Base-by-base conservation (phyloP, 2,329 filamentous ascomycete species). In the Lachnellula arida region DNA sequence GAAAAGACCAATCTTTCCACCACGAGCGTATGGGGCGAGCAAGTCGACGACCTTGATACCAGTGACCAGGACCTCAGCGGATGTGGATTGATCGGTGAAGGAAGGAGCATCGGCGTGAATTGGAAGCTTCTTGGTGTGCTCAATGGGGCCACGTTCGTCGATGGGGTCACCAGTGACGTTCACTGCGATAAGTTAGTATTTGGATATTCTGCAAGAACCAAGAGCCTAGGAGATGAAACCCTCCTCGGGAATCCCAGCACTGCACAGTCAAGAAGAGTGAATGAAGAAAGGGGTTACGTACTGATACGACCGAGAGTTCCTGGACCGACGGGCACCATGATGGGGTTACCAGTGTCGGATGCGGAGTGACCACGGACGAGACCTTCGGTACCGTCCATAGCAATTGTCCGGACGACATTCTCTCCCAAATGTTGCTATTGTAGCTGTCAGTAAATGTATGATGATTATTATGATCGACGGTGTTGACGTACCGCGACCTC, bases 1-100 rank as follows among this genome's bases (percentile, higher is more conserved):
- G 82, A 99, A 99, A 70, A 99, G 91, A 90, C 94, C 94, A 85
- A 99, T 99, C 89, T 99, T 99, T 87, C 94, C 94, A 91, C 94
- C 94, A 95, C 94, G 94, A 76, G 94, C 94, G 79, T 99, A 99
- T 72, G 94, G 94, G 71, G 94, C 94, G 73, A 99, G 87, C 68
- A 99, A 85, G 78, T 99, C 94, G 80, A 99, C 94, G 77, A 99
- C 94, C 89, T 99, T 99, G 86, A 99, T 99, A 87, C 94, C 94
- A 69, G 94, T 99, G 72, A 95, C 89, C 69, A 99, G 86, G 78
- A 99, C 87, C 82, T 99, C 94, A 70, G 94, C 94, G 71, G 85
- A 82, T 70, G 94, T 99, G 66, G 94, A 95, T 84, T 99, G 94
- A 73, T 99, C 94, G 68, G 83, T 82, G 84, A 97, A 99, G 74